A percentile compares a stretch with the other conserved stretches of the same genome.
These are phyloP conservation scores for Posidonia australis DNA, from an alignment of 106 monocot species.

Conservation along the genomic window DNA sequence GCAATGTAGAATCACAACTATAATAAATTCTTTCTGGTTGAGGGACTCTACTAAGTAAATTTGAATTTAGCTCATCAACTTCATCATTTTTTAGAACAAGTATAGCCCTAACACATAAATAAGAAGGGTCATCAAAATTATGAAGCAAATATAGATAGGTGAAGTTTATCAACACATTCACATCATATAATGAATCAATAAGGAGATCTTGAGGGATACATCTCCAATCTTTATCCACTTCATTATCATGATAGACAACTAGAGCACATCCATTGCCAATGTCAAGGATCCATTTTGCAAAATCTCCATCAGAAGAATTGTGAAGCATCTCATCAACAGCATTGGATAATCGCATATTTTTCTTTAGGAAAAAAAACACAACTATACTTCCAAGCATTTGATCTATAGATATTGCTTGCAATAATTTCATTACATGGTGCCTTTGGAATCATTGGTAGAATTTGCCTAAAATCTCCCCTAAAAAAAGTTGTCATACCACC, in stretches of 20 bases:
- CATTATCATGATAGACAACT: no score
- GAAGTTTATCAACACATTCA: neutral
- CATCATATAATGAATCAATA: neutral
- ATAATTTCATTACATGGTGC: constrained; percentile 7
- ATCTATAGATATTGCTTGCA: no score
- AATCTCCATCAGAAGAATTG: constrained; percentile 9
- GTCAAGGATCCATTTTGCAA: no score
- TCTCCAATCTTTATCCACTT: neutral
- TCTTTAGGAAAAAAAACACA: no score
- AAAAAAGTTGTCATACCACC: constrained; percentile 9
- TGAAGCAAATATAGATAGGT: no score
- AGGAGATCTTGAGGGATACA: constrained; percentile 1
- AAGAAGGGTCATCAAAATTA: no score
- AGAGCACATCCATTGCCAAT: constrained; percentile 15
- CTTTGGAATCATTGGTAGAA: constrained; percentile 9
- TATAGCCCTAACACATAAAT: constrained; percentile 4
- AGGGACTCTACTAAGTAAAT: neutral
- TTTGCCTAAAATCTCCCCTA: constrained; percentile 22
- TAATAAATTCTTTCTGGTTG: neutral
- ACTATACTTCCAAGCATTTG: no score
- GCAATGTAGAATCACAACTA: constrained; percentile 2
- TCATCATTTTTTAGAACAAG: constrained; percentile 12
- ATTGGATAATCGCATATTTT: neutral
- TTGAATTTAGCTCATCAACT: constrained; percentile 12
- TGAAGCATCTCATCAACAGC: neutral